Base-by-base conservation (phyloP, 202 grass and related monocot species). In the Musa balbisiana region DNA sequence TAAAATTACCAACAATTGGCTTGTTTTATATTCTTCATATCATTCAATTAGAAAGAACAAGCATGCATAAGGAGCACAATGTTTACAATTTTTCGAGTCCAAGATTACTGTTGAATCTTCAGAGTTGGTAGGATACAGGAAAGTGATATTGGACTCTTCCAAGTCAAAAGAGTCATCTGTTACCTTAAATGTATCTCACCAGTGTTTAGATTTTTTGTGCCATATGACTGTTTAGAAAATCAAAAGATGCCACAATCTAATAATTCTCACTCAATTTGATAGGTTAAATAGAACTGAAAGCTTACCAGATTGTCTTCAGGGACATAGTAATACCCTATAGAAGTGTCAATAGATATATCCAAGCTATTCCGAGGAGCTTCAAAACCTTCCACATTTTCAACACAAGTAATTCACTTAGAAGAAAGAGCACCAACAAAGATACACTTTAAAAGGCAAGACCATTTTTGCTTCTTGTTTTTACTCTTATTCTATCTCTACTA, bases 281-380 rank as follows among this genome's bases (percentile, higher is more conserved):
- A 51, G 9, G 9, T 22, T 20, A 62, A 52, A 3, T 9, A 73
- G 0, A 76, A 16, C 11, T 33, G 73, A 19, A 1, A 73, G 29
- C 77, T 50, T 59, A 80, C 78, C 49, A 69, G 27, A 72, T 33
- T 58, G 8, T 72, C 76, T 9, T 81, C 73, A 51, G 71, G 19
- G 70, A 49, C 52, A 59, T 54, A 67, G 55, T 20, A 53, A 67
- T 51, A 15, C 16, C 54, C 53, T 52, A 52, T 55, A 49, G 75
- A 77, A 49, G 24, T 21, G 19, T 29, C 50, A 65, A 49, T 53
- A 23, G 60, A 51, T 26, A 76, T 60, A 9, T 87, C 84, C 11
- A 80, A 77, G 82, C 82, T 85, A 67, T 73, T 84, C 70, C 76
- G 68, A 67, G 82, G 82, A 77, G 79, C 85, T 76, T 87, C 73